Evolutionary conservation across 2,329 filamentous ascomycete genomes (phyloP), one percentile per base, ranked within the genome.

Genomic region (Exophiala sp.): DNA sequence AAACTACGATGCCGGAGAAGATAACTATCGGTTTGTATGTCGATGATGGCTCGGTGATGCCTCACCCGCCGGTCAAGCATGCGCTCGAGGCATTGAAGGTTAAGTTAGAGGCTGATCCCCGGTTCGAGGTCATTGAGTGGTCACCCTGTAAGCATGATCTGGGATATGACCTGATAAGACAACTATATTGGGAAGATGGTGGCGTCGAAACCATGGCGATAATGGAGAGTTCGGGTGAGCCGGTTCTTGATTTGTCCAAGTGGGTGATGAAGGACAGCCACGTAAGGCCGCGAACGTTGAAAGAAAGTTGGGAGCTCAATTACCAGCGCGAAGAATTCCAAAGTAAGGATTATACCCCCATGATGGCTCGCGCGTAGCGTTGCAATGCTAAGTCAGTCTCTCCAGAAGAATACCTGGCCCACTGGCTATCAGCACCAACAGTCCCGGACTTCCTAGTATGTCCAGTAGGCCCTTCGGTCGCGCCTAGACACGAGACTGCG

Each of bases 381-480:
- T 65, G 51, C 64, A 66, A 48, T 57, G 59, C 1, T 64, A 66
- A 52, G 55, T 1, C 42, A 53, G 32, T 68, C 65, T 43, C 63
- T 68, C 40, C 5, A 43, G 32, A 47, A 14, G 24, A 47, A 29
- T 47, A 47, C 32, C 32, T 16, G 24, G 24, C 24, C 24, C 66
- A 62, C 3, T 64, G 62, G 47, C 68, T 65, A 64, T 44, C 50
- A 38, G 59, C 64, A 1, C 59, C 65, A 44, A 57, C 60, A 1
- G 59, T 71, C 49, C 24, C 24, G 24, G 24, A 49, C 32, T 47
- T 42, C 5, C 32, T 52, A 34, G 54, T 49, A 39, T 45, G 36
- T 55, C 83, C 83, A 0, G 74, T 84, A 0, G 83, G 83, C 12
- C 82, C 83, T 1, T 83, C 86, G 65, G 80, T 83, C 0, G 76